These are phyloP conservation scores for Termitomyces bulborhizus DNA, from an alignment of 768 basidiomycete genomes.

Conservation along the genomic window DNA sequence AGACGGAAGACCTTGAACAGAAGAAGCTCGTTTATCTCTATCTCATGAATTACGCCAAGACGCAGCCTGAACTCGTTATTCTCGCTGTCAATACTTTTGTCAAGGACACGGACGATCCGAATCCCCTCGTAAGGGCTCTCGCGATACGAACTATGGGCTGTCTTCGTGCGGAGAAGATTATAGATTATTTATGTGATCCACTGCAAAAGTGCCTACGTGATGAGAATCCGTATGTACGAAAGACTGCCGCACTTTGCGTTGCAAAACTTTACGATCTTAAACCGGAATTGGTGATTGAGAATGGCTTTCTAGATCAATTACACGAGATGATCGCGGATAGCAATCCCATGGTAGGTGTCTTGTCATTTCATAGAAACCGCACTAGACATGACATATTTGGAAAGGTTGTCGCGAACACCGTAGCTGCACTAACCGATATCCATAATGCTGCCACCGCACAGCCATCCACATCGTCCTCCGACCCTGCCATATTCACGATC, in stretches of 20 bases:
- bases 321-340: slow-evolving; percentile 92
- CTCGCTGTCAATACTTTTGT: slow-evolving; percentile 99
- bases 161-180: slow-evolving; percentile 96
- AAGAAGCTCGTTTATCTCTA: slow-evolving; percentile 99
- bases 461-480: slow-evolving; percentile 47
- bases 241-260: slow-evolving; percentile 95
- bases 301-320: slow-evolving; percentile 85
- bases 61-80: slow-evolving; percentile 98
- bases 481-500: slow-evolving; percentile 72
- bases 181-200: slow-evolving; percentile 97
- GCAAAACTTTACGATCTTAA: slow-evolving; percentile 98
- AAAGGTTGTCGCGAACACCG: slow-evolving; percentile 96
- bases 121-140: slow-evolving; percentile 93
- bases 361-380: neutral
- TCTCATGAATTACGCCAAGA: slow-evolving; percentile 99
- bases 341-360: slow-evolving; percentile 81
- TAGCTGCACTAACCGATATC: slow-evolving; percentile 90
- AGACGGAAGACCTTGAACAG: slow-evolving; percentile 98
- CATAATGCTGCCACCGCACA: slow-evolving; percentile 63
- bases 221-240: slow-evolving; percentile 97
- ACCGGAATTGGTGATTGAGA: slow-evolving; percentile 90
- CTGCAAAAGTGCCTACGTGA: slow-evolving; percentile 87
- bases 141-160: slow-evolving; percentile 98
- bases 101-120: slow-evolving; percentile 93
- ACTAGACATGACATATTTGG: neutral